A percentile compares a stretch with the other conserved stretches of the same genome.
Evolutionary conservation across 352 stramenopile species (phyloP).

Genomic region (Globisporangium mamillatum): DNA sequence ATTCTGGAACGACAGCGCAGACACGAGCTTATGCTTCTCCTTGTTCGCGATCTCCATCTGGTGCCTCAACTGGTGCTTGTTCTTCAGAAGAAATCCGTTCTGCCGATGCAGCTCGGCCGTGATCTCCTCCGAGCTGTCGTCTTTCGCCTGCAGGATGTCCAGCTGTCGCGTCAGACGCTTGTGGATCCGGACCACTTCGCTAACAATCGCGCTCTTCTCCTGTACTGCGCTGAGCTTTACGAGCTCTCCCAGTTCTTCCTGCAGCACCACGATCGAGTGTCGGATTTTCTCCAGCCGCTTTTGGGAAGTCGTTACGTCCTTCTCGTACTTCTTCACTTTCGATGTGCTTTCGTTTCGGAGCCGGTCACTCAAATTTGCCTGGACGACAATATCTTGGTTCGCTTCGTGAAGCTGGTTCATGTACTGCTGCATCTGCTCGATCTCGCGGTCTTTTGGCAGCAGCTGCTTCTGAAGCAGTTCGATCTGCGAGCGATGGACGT

Average conservation of each 20-base stretch:
- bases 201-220: slow-evolving; percentile 60
- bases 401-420: slow-evolving; percentile 51
- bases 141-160: slow-evolving; percentile 44
- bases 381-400: slow-evolving; percentile 69
- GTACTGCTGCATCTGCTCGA: slow-evolving; percentile 64
- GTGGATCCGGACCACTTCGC: slow-evolving; percentile 63
- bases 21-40: slow-evolving; percentile 71
- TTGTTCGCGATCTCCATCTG: slow-evolving; percentile 59
- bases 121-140: slow-evolving; percentile 54
- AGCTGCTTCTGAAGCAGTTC: slow-evolving; percentile 69
- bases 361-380: slow-evolving; percentile 66
- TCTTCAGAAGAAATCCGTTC: slow-evolving; percentile 69
- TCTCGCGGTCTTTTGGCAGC: slow-evolving; percentile 62
- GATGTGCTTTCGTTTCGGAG: slow-evolving; percentile 45
- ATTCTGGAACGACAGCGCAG: slow-evolving; percentile 72
- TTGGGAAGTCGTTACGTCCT: slow-evolving; percentile 30
- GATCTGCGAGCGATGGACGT: slow-evolving; percentile 71
- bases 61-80: slow-evolving; percentile 64
- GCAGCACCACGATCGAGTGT: slow-evolving; percentile 57
- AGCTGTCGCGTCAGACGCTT: slow-evolving; percentile 57
- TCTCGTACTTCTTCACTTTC: slow-evolving; percentile 42
- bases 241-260: slow-evolving; percentile 63
- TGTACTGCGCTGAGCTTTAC: slow-evolving; percentile 52
- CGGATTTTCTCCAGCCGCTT: slow-evolving; percentile 42
- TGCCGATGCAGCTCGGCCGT: slow-evolving; percentile 70